Percentiles rank a stretch among this genome's conserved stretches.
Evolutionary conservation across 2,329 filamentous ascomycete species (phyloP).

Genomic region (Colletotrichum plurivorum): DNA sequence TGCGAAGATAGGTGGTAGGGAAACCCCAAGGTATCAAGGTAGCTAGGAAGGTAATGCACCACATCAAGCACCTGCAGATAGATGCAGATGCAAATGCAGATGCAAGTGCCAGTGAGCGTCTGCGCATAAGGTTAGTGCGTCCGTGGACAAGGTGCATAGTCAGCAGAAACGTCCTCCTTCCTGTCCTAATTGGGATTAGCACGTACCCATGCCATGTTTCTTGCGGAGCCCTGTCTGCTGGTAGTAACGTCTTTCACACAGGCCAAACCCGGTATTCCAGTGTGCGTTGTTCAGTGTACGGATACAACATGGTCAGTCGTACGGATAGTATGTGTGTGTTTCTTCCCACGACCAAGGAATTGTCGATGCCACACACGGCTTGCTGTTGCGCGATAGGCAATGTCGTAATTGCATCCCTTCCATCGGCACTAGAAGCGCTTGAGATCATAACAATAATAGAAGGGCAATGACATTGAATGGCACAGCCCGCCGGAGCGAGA

Average conservation of each 20-base stretch:
- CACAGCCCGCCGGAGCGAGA: neutral
- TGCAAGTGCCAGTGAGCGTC: constrained; percentile 27
- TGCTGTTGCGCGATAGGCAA: neutral
- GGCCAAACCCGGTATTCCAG: neutral
- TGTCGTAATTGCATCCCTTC: neutral
- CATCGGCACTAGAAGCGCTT: neutral
- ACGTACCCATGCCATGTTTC: constrained; percentile 19
- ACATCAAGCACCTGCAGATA: constrained; percentile 17
- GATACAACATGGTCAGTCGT: too few species aligned
- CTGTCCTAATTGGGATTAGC: neutral
- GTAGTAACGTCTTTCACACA: neutral
- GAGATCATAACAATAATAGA: neutral
- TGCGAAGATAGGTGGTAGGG: neutral
- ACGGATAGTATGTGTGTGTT: neutral
- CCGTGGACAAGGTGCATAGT: neutral
- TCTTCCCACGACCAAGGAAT: constrained; percentile 16
- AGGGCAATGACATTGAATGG: neutral
- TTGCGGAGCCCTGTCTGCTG: constrained; percentile 9
- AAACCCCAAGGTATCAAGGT: neutral
- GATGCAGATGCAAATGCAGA: constrained; percentile 14
- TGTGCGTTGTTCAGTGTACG: neutral
- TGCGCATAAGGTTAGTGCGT: constrained; percentile 15
- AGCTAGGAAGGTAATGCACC: constrained; percentile 19
- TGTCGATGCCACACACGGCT: constrained; percentile 5
- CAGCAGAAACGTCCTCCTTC: neutral